These are phyloP conservation scores for Penicillium salamii DNA, from an alignment of 495 filamentous ascomycete species.

Conservation along the genomic window DNA sequence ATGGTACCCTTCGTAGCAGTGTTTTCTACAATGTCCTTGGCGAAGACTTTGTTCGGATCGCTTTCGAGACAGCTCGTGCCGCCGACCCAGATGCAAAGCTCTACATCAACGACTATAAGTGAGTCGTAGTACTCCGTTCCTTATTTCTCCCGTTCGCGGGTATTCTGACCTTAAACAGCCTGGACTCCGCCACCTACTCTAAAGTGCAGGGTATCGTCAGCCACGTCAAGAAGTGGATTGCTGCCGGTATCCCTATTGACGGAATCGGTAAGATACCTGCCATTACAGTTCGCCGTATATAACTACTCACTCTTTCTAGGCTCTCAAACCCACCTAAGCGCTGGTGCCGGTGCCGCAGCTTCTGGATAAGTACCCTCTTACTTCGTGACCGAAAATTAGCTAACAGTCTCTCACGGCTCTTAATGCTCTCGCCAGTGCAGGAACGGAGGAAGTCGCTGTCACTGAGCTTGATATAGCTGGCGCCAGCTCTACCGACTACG, in stretches of 20 bases:
- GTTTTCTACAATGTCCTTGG: conserved; percentile 57
- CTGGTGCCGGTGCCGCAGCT: background rate
- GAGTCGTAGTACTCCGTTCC: no score
- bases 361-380: conserved; percentile 26
- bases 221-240: conserved; percentile 65
- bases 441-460: conserved; percentile 55
- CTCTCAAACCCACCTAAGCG: conserved; percentile 58
- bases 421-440: conserved; percentile 51
- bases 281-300: background rate
- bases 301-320: conserved; percentile 27
- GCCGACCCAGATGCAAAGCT: conserved; percentile 59
- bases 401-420: conserved; percentile 47
- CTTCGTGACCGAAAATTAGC: no score
- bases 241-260: conserved; percentile 66
- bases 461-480: conserved; percentile 67
- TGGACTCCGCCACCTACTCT: conserved; percentile 40
- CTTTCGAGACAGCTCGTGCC: conserved; percentile 52
- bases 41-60: conserved; percentile 55
- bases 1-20: conserved; percentile 55
- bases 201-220: conserved; percentile 62
- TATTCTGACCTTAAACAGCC: conserved; percentile 18
- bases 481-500: conserved; percentile 58
- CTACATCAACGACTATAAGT: conserved; percentile 61
- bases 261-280: conserved; percentile 52
- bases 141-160: no score